Evolutionary conservation across 2,329 filamentous ascomycete genomes (phyloP), one percentile per base, ranked within the genome.

Genomic region (Geosmithia morbida): DNA sequence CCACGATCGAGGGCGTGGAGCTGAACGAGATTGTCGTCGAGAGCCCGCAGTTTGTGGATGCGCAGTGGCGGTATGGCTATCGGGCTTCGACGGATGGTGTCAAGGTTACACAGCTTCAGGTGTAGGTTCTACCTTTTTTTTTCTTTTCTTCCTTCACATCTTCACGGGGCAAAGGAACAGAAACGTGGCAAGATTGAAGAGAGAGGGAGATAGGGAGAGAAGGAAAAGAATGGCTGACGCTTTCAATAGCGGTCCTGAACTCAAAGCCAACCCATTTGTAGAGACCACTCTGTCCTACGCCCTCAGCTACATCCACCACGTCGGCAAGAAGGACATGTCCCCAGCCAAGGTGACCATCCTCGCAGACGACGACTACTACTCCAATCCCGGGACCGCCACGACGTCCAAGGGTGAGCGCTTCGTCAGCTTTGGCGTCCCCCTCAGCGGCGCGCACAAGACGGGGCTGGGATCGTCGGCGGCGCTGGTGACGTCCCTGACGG

Each of bases 351-450:
- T 97, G 61, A 88, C 85, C 51, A 90, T 98, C 61, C 77, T 97
- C 37, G 90, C 92, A 50, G 88, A 96, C 66, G 89, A 92, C 59
- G 87, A 94, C 68, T 98, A 98, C 74, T 98, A 97, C 70, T 96
- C 92, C 4, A 79, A 63, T 48, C 60, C 69, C 17, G 60, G 41
- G n/a, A n/a, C n/a, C n/a, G n/a, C n/a, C 37, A 30, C 2, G 16
- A 13, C 20, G 18, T 5, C 17, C 16, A 33, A 18, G 11, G 18
- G 53, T 49, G 64, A 56, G 16, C 79, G 79, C 51, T 97, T 97
- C 68, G 75, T 79, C 52, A 75, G 82, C 60, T 95, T 95, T 66
- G 74, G 77, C 42, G 81, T 90, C 16, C 77, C 81, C 6, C 75
- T 98, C 37, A 68, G 73, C 49, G 74, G 81, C 52, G 89, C 90